Base-by-base conservation (phyloP, 2,329 filamentous ascomycete genomes). In the Exophiala sideris region DNA sequence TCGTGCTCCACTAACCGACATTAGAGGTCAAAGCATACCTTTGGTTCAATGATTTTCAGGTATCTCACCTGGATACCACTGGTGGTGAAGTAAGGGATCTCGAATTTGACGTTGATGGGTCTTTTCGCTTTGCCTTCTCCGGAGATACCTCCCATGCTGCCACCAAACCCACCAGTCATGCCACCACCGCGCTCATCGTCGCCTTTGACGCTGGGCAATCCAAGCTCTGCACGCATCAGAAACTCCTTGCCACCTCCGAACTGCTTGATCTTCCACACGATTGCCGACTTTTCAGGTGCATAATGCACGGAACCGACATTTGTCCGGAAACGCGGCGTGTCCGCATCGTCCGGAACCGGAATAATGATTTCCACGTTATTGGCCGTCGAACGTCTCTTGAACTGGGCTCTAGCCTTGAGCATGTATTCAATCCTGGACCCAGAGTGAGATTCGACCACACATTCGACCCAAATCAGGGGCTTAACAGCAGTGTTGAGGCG, bases 31-130 rank as follows among this genome's bases (percentile, higher is more conserved):
- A 29, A 29, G 24, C 83, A 67, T 77, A 96, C 92, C 89, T 99
- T 99, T 44, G 94, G 94, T 75, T 99, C 94, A 61, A 95, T 97
- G 68, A 99, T 99, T 82, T 99, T 99, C 71, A 99, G 75, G 72
- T 99, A 99, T 67, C 94, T 84, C 66, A 99, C 94, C 73, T 99
- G 95, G 64, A 99, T 99, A 61, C 94, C 94, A 75, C 89, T 95
- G 2, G 95, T 99, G n/a, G 94, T 99, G 71, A 99, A 99, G 75
- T 99, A 99, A n/a, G 94, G 94, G 68, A 99, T 99, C 78, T 99
- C 94, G 71, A 99, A 99, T 77, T 99, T 99, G 76, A 99, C 94
- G 72, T 91, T 92, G 67, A 99, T 99, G 1, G 94, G 94, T 64
- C 94, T 79, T 80, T 97, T 99, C 16, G 89, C 89, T 76, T 97